Evolutionary conservation across 2,329 filamentous ascomycete species (phyloP).

Genomic region (Hypoxylon sp.): DNA sequence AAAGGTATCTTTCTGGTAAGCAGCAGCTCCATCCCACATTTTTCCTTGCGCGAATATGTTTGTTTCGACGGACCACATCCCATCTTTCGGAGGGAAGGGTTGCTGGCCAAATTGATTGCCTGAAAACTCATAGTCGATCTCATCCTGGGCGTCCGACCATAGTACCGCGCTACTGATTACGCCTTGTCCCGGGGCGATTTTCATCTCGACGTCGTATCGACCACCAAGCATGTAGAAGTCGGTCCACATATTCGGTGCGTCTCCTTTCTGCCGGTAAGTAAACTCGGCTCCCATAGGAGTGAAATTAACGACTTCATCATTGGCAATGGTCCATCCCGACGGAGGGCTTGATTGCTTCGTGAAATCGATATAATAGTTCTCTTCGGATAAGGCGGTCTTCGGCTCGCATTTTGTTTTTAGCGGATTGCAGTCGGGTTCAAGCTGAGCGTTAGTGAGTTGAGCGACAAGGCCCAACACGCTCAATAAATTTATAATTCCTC

Average conservation of each 20-base stretch:
- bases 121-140: constrained; percentile 51
- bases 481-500: constrained; percentile 43
- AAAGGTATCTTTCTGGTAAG: constrained; percentile 45
- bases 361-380: constrained; percentile 50
- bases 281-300: constrained; percentile 48
- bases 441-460: constrained; percentile 44
- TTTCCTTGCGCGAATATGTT: constrained; percentile 48
- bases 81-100: constrained; percentile 48
- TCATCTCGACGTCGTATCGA: constrained; percentile 50
- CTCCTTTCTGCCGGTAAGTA: constrained; percentile 46
- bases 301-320: constrained; percentile 46
- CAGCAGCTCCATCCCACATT: constrained; percentile 49
- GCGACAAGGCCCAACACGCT: constrained; percentile 42
- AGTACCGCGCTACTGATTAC: constrained; percentile 47
- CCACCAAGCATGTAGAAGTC: constrained; percentile 51
- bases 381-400: constrained; percentile 45
- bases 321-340: constrained; percentile 45
- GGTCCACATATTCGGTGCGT: constrained; percentile 50
- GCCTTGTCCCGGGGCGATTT: constrained; percentile 49
- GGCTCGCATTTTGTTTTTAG: constrained; percentile 45
- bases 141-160: constrained; percentile 50
- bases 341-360: constrained; percentile 45
- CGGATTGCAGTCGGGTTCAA: constrained; percentile 50
- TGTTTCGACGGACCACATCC: constrained; percentile 45
- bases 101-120: constrained; percentile 49